Percentiles rank a stretch among this genome's conserved stretches.
phyloP scores from a whole-genome alignment of 1,139 yeast genomes.

The Spencermartinsiella ligniputridi region DNA sequence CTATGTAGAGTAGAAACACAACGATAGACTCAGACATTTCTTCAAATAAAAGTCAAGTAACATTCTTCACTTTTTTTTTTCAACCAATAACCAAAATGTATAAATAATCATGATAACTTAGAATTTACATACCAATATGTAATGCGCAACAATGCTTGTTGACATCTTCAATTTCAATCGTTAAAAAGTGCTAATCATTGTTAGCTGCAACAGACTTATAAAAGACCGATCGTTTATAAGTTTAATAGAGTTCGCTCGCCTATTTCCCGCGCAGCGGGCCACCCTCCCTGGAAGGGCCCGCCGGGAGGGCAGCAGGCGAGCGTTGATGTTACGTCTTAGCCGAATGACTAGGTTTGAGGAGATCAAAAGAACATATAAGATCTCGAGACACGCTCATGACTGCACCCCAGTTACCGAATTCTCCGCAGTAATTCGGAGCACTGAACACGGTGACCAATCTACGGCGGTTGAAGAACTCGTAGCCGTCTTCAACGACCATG shows the following conservation, averaged over 20 bases:
- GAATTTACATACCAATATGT: no score
- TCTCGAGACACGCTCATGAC: conserved; percentile 78
- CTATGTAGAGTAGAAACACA: no score
- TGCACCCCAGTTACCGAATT: conserved; percentile 87
- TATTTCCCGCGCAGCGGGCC: neutral
- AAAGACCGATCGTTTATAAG: neutral
- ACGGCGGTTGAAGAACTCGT: conserved; percentile 75
- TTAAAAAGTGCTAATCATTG: no score
- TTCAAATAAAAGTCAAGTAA: no score
- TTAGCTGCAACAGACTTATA: neutral
- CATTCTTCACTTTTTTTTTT: no score
- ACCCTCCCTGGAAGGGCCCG: neutral
- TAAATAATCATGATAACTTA: no score
- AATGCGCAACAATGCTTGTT: no score
- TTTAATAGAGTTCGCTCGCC: neutral
- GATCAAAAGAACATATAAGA: conserved; percentile 76
- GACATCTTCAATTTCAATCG: no score
- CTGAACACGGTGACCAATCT: conserved; percentile 77
- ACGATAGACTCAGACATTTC: no score
- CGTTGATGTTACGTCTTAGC: no score
- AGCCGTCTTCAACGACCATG: conserved; percentile 93
- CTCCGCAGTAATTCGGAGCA: conserved; percentile 92
- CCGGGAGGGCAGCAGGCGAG: no score
- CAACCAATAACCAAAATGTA: no score
- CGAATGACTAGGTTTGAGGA: conserved; percentile 54